Evolutionary conservation across 1,139 yeast species (phyloP).

Genomic region (Maudiozyma humilis): DNA sequence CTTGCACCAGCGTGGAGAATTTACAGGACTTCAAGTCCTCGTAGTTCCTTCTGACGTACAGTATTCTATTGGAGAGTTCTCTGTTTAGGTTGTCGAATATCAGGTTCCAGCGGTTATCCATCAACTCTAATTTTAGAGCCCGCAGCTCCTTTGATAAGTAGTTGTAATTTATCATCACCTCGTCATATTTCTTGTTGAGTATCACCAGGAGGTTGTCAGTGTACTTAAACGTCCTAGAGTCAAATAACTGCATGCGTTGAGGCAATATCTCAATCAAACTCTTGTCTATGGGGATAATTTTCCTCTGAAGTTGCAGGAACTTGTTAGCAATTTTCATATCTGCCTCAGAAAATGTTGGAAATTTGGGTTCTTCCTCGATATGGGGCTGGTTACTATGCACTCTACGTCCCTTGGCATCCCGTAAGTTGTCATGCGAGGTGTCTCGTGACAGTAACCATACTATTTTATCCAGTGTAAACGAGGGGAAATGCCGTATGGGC

Average conservation of each 20-base stretch:
- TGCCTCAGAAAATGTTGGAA: slow-evolving; percentile 33
- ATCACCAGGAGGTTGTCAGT: slow-evolving; percentile 14
- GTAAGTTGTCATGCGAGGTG: slow-evolving; percentile 5
- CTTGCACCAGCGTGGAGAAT: slow-evolving; percentile 9
- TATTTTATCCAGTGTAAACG: slow-evolving; percentile 38
- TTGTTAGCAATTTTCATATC: slow-evolving; percentile 37
- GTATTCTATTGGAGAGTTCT: slow-evolving; percentile 33
- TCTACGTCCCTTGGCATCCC: neutral
- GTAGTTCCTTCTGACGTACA: slow-evolving; percentile 27
- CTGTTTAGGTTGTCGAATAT: slow-evolving; percentile 40
- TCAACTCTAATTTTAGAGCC: slow-evolving; percentile 38
- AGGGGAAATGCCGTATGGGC: slow-evolving; percentile 37
- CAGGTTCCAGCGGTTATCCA: slow-evolving; percentile 51
- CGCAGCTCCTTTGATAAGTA: slow-evolving; percentile 36
- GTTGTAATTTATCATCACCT: slow-evolving; percentile 37
- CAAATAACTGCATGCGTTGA: slow-evolving; percentile 38
- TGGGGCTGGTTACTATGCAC: neutral
- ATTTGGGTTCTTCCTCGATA: slow-evolving; percentile 16
- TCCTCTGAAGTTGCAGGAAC: slow-evolving; percentile 30
- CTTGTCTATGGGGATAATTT: slow-evolving; percentile 34
- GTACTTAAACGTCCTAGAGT: slow-evolving; percentile 15
- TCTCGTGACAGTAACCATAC: slow-evolving; percentile 35
- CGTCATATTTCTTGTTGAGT: slow-evolving; percentile 37
- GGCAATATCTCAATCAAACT: slow-evolving; percentile 53
- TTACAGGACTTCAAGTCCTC: slow-evolving; percentile 6